These are phyloP conservation scores for Vitis hybrid DNA, from an alignment of 177 flowering plant species.

Conservation along the genomic window DNA sequence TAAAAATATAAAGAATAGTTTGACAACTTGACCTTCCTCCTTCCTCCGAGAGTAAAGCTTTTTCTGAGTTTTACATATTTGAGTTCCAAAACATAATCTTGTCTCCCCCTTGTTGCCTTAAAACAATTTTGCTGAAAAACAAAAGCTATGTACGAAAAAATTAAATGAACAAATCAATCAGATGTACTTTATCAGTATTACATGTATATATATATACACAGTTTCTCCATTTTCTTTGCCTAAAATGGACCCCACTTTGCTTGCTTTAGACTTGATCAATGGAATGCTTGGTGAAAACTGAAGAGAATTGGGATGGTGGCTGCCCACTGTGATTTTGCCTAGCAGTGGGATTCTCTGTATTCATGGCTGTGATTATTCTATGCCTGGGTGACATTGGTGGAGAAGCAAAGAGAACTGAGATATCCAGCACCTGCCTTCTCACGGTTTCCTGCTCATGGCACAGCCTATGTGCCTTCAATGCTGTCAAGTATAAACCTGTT, in stretches of 20 bases:
- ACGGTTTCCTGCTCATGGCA: conserved; percentile 40
- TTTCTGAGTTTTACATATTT: no score
- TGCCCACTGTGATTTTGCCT: conserved; percentile 20
- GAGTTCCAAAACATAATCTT: no score
- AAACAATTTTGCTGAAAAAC: no score
- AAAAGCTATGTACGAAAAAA: no score
- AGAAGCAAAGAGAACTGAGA: conserved; percentile 57
- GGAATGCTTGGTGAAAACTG: conserved; percentile 22
- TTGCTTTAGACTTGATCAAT: conserved; percentile 12
- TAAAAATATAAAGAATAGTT: no score
- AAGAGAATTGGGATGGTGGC: conserved; percentile 5
- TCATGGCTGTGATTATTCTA: conserved; percentile 8
- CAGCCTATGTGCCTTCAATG: conserved; percentile 47
- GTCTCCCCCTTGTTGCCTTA: no score
- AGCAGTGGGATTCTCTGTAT: conserved; percentile 24
- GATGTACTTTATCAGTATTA: no score
- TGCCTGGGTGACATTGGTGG: conserved; percentile 55
- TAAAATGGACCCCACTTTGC: not conserved
- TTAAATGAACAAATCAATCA: no score
- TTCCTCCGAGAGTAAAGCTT: no score
- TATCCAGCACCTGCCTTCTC: conserved; percentile 49
- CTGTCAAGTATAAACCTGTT: conserved; percentile 66
- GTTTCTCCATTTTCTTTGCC: no score
- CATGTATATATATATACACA: no score
- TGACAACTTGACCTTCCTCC: no score